Base-by-base conservation (phyloP, 2,329 filamentous ascomycete species). In the Capronia epimyces region DNA sequence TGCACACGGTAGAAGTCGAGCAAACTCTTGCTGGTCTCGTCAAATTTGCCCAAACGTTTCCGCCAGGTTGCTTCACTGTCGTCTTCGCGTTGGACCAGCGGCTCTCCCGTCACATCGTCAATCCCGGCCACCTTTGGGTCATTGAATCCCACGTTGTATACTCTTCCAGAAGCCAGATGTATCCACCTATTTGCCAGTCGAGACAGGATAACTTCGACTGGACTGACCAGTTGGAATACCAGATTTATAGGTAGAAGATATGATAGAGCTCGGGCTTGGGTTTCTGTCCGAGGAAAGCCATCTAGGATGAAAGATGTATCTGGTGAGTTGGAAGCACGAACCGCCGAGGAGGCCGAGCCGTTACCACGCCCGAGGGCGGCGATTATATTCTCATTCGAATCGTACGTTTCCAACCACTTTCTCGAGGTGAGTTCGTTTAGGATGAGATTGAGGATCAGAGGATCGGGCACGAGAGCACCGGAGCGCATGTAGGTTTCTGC, bases 71-170 rank as follows among this genome's bases (percentile, higher is more conserved):
- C 84, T 60, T 93, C 85, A 50, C 83, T 85, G 66, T 98, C 93
- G 64, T 98, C 93, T 6, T 84, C 76, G 49, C 93, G 78, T 66
- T 94, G 86, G 3, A 86, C 84, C 55, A 98, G 76, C 18, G 78
- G 75, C 66, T 98, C 93, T 13, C 93, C 93, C 0, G 93, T 98
- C 42, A 96, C 66, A 67, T 98, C 93, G 69, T 98, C 93, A 60
- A 77, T 80, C 21, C 93, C 91, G 0, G 81, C 71, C 1, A 90
- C 82, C 59, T 84, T 85, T 1, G 93, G 93, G 6, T 86, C 79
- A 65, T 97, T 89, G 74, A 95, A 98, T 0, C 83, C 83, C 2
- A 89, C 94, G 68, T 98, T 98, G 75, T 98, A 98, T 13, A 96
- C 86, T 22, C 93, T 80, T 1, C 93, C 93, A 0, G 89, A 95